phyloP scores from a whole-genome alignment of 2,329 filamentous ascomycete genomes.

The Trichoderma hamatum region DNA sequence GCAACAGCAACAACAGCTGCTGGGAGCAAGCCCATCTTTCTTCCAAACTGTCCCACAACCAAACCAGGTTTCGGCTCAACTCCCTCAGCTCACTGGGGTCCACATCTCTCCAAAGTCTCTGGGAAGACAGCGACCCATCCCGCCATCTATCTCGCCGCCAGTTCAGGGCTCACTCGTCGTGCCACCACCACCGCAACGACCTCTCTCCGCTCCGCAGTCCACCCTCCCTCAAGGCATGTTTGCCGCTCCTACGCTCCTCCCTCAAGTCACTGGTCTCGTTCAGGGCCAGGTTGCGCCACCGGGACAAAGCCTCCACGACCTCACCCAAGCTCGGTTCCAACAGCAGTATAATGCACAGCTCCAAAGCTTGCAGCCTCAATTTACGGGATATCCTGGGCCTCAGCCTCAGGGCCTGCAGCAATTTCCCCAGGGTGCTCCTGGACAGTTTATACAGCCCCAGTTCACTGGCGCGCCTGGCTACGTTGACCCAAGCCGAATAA shows the following conservation, averaged over 20 bases:
- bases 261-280: slow-evolving; percentile 77
- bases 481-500: slow-evolving; percentile 43
- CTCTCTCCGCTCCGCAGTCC: slow-evolving; percentile 85
- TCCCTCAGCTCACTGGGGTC: slow-evolving; percentile 9
- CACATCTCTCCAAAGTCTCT: slow-evolving; percentile 35
- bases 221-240: slow-evolving; percentile 71
- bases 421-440: slow-evolving; percentile 41
- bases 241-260: slow-evolving; percentile 72
- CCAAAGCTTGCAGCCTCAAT: slow-evolving; percentile 45
- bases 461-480: slow-evolving; percentile 51
- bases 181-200: slow-evolving; percentile 78
- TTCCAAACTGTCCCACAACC: slow-evolving; percentile 47
- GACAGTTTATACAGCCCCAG: slow-evolving; percentile 52
- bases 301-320: slow-evolving; percentile 76
- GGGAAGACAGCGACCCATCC: slow-evolving; percentile 67
- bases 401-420: slow-evolving; percentile 45
- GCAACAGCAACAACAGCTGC: slow-evolving; percentile 48
- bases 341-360: slow-evolving; percentile 59
- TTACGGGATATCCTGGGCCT: slow-evolving; percentile 42
- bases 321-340: slow-evolving; percentile 68
- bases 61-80: slow-evolving; percentile 13
- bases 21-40: slow-evolving; percentile 62
- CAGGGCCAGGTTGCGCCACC: slow-evolving; percentile 67
- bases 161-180: slow-evolving; percentile 64
- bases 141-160: slow-evolving; percentile 60